Conservation (phyloP, 306 rosid species). For the Fagus crenata region DNA sequence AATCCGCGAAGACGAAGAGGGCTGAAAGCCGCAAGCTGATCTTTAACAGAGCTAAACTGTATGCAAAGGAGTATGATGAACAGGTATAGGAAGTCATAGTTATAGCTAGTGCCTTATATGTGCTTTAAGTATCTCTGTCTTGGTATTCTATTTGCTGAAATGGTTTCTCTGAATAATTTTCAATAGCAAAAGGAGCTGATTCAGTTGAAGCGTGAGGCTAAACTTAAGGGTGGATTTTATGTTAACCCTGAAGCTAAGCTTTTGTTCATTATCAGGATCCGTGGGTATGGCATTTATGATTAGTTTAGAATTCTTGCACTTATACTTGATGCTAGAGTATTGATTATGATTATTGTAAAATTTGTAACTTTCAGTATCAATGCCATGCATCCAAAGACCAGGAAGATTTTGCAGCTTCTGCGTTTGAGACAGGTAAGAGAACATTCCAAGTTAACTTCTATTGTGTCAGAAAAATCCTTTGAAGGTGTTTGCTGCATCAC, state of each 20-base stretch:
- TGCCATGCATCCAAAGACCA: constrained; percentile 72
- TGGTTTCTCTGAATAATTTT: neutral
- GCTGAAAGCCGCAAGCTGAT: constrained; percentile 57
- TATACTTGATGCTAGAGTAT: neutral
- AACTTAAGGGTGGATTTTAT: constrained; percentile 79
- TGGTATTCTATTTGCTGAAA: neutral
- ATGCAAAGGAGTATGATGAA: constrained; percentile 60
- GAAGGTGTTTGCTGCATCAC: too few relatives aligned
- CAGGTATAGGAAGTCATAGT: constrained; percentile 32
- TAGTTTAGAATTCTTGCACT: neutral
- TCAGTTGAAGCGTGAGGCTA: constrained; percentile 75
- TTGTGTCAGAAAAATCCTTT: neutral
- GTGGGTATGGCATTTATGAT: constrained; percentile 51
- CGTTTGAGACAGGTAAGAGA: constrained; percentile 70
- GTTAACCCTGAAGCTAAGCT: constrained; percentile 79
- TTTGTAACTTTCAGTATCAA: constrained; percentile 52
- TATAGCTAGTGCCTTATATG: neutral
- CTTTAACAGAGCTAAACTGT: constrained; percentile 57
- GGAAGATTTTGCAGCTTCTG: constrained; percentile 75
- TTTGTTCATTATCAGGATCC: constrained; percentile 70
- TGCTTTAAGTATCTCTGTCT: neutral
- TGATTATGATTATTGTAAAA: neutral
- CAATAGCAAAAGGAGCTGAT: constrained; percentile 65
- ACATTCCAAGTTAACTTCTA: neutral
- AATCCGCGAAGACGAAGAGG: constrained; percentile 43